These are phyloP conservation scores for Botryotinia convoluta DNA, from an alignment of 2,329 filamentous ascomycete species.

Conservation along the genomic window DNA sequence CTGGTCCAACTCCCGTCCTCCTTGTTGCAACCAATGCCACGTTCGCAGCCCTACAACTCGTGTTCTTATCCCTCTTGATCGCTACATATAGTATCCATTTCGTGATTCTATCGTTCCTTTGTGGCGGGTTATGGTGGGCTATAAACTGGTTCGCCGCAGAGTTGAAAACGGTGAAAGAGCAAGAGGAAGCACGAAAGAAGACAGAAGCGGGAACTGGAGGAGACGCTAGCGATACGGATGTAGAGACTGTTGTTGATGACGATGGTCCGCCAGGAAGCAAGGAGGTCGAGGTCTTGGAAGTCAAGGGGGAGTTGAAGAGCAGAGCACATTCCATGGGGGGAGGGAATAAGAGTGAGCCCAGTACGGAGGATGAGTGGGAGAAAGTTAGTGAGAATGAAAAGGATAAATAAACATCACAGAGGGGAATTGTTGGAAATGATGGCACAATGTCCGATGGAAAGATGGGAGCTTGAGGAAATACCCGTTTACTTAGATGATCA, in stretches of 20 bases:
- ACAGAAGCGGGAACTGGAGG: slow-evolving; percentile 29
- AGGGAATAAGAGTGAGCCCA: slow-evolving; percentile 55
- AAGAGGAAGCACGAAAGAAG: slow-evolving; percentile 32
- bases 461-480: slow-evolving; percentile 13
- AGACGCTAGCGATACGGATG: slow-evolving; percentile 45
- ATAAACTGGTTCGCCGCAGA: slow-evolving; percentile 96
- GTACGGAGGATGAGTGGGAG: slow-evolving; percentile 97
- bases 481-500: slow-evolving; percentile 18
- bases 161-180: slow-evolving; percentile 48
- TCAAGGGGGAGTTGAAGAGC: slow-evolving; percentile 33
- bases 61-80: slow-evolving; percentile 72
- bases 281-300: slow-evolving; percentile 33
- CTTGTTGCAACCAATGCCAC: slow-evolving; percentile 85
- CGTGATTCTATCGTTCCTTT: slow-evolving; percentile 73
- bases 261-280: slow-evolving; percentile 31
- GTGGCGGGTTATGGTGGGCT: slow-evolving; percentile 80
- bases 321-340: slow-evolving; percentile 35
- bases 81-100: slow-evolving; percentile 90
- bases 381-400: slow-evolving; percentile 78
- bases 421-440: neutral
- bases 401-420: slow-evolving; percentile 43
- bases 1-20: slow-evolving; percentile 83
- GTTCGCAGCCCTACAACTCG: slow-evolving; percentile 79
- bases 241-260: slow-evolving; percentile 51
- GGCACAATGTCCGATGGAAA: neutral